Conservation (phyloP, 345 rosid genomes). For the Eucalyptus curtisii region DNA sequence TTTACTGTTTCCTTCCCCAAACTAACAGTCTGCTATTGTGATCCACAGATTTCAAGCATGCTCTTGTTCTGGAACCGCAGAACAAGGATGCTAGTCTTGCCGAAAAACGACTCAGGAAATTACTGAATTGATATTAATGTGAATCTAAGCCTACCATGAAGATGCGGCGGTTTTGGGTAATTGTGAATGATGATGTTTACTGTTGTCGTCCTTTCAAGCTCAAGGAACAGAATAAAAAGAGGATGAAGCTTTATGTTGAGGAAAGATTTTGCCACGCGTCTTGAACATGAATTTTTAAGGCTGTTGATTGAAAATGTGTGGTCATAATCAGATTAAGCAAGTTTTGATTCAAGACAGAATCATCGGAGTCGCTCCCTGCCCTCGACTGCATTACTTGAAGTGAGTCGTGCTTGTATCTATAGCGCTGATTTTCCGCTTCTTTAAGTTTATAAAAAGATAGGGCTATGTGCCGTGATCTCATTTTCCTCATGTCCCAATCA, state of each 20-base stretch:
- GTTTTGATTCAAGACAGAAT: background rate
- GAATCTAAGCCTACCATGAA: background rate
- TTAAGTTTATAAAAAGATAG: background rate
- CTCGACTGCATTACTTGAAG: background rate
- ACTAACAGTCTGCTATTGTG: background rate
- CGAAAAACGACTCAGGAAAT: conserved; percentile 57
- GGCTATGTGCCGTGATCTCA: background rate
- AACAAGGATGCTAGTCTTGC: conserved; percentile 63
- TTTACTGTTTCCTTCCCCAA: background rate
- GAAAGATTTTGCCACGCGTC: background rate
- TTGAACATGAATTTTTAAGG: background rate
- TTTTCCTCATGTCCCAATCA: background rate
- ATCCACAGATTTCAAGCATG: conserved; percentile 73
- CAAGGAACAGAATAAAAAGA: background rate
- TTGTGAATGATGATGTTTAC: background rate
- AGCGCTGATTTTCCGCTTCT: background rate
- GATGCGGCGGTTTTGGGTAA: background rate
- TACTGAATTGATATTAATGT: conserved; percentile 22
- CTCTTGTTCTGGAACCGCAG: conserved; percentile 84
- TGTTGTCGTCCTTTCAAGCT: background rate
- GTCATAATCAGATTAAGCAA: background rate
- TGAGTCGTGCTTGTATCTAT: background rate
- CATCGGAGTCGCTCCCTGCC: background rate
- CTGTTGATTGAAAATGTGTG: background rate
- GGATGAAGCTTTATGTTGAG: background rate